Conservation (phyloP, 1,139 yeast species). For the Sugiyamaella neomexicana region DNA sequence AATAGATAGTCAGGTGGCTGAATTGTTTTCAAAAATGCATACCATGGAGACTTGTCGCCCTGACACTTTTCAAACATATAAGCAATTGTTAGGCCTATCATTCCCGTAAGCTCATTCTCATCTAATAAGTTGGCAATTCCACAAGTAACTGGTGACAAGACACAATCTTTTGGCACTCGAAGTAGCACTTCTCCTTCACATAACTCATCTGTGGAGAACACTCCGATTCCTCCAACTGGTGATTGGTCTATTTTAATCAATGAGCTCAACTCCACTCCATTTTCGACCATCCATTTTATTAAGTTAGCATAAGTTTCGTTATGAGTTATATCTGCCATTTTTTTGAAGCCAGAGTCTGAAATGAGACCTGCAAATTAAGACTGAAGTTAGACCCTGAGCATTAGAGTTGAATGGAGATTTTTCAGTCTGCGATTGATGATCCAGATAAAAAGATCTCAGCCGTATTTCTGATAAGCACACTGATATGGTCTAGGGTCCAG, state of each 20-base stretch:
- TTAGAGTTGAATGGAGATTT: not conserved
- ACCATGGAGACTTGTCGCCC: constrained; percentile 74
- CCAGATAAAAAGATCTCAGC: not conserved
- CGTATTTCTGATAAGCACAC: not conserved
- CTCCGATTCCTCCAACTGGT: constrained; percentile 69
- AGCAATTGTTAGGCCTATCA: constrained; percentile 65
- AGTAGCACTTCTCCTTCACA: constrained; percentile 37
- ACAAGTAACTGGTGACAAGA: constrained; percentile 44
- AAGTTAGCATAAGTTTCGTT: constrained; percentile 25
- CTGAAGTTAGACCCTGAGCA: not conserved
- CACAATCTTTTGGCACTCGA: constrained; percentile 37
- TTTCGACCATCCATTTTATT: constrained; percentile 36
- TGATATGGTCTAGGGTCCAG: constrained; percentile 1
- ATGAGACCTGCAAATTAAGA: too few relatives aligned
- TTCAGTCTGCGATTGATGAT: not conserved
- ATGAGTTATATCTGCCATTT: constrained; percentile 19
- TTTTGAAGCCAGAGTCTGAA: not conserved
- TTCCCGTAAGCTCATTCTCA: constrained; percentile 62
- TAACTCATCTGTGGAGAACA: constrained; percentile 54
- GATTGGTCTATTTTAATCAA: constrained; percentile 51
- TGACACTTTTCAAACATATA: constrained; percentile 66
- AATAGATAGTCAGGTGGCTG: constrained; percentile 43
- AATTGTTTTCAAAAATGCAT: constrained; percentile 58
- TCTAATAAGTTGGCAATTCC: constrained; percentile 65
- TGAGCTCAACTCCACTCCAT: constrained; percentile 32